Conservation (phyloP, 192 early-diverging fungal species). For the Entophlyctis luteolus region DNA sequence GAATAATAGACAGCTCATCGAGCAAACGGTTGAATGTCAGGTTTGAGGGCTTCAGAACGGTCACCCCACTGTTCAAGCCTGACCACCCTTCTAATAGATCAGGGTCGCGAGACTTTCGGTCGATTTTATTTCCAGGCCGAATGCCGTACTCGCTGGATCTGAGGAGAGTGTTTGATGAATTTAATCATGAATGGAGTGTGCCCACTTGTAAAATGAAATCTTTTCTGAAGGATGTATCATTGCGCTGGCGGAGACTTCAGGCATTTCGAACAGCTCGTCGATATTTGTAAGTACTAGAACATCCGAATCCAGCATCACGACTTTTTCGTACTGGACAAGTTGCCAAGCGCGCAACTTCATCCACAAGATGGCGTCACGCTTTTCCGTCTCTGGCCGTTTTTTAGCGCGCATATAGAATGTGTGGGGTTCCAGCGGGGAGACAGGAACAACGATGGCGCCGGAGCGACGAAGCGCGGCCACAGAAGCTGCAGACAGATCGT, state of each 20-base stretch:
- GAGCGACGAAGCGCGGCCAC: neutral
- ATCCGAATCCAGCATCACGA: constrained; percentile 24
- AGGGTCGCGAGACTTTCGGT: constrained; percentile 1
- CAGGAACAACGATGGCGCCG: neutral
- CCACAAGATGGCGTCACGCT: constrained; percentile 15
- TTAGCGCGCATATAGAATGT: neutral
- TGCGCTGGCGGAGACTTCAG: constrained; percentile 3
- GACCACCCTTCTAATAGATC: constrained; percentile 19
- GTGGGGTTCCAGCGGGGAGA: neutral
- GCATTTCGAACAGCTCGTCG: constrained; percentile 27
- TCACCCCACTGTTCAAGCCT: constrained; percentile 30
- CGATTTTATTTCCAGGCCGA: constrained; percentile 7
- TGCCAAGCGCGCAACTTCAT: constrained; percentile 27
- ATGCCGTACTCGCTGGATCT: constrained; percentile 11
- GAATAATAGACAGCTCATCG: constrained; percentile 23
- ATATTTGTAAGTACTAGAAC: constrained; percentile 22
- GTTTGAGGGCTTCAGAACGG: constrained; percentile 32
- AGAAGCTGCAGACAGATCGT: neutral
- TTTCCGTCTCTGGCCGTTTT: neutral
- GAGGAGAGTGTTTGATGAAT: neutral
- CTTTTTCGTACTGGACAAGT: constrained; percentile 16
- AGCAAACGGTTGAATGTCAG: constrained; percentile 15
- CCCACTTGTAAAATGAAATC: constrained; percentile 20
- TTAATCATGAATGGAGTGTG: neutral
- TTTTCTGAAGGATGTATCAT: constrained; percentile 15